A percentile compares a stretch with the other conserved stretches of the same genome.
These are phyloP conservation scores for Dothideomycetes sp. DNA, from an alignment of 2,329 filamentous ascomycete genomes.

Conservation along the genomic window DNA sequence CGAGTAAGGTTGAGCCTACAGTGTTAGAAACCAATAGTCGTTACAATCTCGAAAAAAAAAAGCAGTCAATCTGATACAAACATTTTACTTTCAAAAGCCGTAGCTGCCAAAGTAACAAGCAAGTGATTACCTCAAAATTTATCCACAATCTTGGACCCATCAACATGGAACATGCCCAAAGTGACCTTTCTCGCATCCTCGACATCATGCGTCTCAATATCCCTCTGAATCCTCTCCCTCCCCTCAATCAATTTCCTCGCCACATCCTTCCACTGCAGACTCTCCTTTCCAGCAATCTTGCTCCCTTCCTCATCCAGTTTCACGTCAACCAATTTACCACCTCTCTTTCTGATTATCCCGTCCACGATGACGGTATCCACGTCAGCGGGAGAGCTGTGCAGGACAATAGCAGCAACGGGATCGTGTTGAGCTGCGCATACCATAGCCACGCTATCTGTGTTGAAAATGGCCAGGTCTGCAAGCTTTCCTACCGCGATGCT, in stretches of 20 bases:
- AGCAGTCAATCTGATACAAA: no score
- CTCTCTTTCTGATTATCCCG: slow-evolving; percentile 32
- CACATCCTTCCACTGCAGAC: slow-evolving; percentile 10
- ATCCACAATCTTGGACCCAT: neutral
- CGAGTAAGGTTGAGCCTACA: no score
- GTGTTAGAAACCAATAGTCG: no score
- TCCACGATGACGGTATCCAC: slow-evolving; percentile 38
- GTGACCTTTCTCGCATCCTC: neutral
- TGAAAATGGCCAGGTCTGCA: slow-evolving; percentile 43
- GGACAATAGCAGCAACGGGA: slow-evolving; percentile 35
- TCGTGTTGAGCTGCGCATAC: slow-evolving; percentile 34
- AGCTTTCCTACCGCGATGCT: slow-evolving; percentile 37
- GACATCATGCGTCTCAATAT: slow-evolving; percentile 4
- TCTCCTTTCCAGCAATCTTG: neutral
- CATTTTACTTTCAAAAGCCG: no score
- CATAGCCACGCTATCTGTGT: slow-evolving; percentile 34
- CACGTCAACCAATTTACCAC: slow-evolving; percentile 24
- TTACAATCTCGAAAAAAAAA: no score
- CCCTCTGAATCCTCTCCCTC: neutral
- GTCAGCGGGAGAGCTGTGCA: slow-evolving; percentile 34
- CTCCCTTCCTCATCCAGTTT: slow-evolving; percentile 19
- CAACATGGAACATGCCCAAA: neutral
- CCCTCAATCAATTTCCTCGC: slow-evolving; percentile 8
- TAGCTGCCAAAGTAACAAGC: no score
- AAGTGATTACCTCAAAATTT: no score